Conservation (phyloP, 768 basidiomycete genomes). For the Coprinopsis strossmayeri region DNA sequence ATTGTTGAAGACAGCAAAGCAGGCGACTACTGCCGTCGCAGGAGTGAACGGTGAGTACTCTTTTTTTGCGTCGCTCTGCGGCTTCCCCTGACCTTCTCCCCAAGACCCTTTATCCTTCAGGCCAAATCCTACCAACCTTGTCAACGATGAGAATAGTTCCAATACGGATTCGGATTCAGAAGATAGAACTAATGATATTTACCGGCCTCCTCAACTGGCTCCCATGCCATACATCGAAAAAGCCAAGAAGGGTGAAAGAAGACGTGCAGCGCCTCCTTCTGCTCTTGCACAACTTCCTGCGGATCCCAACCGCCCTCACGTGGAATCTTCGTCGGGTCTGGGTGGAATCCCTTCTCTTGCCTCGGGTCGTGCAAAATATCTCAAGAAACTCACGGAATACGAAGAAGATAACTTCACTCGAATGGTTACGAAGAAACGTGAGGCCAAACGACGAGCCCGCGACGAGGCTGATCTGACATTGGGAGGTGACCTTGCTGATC, state of each 20-base stretch:
- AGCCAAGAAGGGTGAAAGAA: conserved; percentile 31
- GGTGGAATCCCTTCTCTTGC: conserved; percentile 52
- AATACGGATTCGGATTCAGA: conserved; percentile 13
- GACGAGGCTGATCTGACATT: conserved; percentile 89
- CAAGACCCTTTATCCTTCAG: conserved; percentile 89
- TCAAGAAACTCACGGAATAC: conserved; percentile 77
- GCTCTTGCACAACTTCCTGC: conserved; percentile 59
- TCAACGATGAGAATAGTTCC: conserved; percentile 18
- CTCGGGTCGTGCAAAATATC: conserved; percentile 69
- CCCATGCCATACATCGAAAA: conserved; percentile 75
- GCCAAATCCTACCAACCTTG: conserved; percentile 78
- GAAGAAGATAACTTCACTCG: conserved; percentile 95
- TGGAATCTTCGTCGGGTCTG: conserved; percentile 69
- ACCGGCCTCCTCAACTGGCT: conserved; percentile 83
- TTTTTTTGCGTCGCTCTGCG: background rate
- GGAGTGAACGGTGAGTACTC: conserved; percentile 51
- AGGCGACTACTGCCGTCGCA: conserved; percentile 36
- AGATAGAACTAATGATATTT: conserved; percentile 38
- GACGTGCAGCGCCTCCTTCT: conserved; percentile 51
- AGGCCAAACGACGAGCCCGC: conserved; percentile 56
- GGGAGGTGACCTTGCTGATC: conserved; percentile 54
- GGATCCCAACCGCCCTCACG: conserved; percentile 63
- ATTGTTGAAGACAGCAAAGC: conserved; percentile 71
- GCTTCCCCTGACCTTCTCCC: conserved; percentile 4
- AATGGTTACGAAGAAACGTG: conserved; percentile 85